phyloP scores from a whole-genome alignment of 176 grass and related monocot species.

The Triticum urartu region DNA sequence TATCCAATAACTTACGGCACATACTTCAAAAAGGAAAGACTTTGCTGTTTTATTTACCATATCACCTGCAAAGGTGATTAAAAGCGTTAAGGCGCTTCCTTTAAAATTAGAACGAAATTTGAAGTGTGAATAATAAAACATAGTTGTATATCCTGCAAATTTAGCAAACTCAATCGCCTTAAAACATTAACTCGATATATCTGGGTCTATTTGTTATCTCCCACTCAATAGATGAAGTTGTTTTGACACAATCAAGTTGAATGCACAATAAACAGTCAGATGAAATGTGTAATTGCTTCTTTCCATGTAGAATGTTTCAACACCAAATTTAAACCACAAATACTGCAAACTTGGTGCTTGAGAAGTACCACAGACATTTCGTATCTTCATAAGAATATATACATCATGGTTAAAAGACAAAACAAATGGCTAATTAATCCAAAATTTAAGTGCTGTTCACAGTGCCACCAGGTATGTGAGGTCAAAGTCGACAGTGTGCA shows the following conservation, averaged over 20 bases:
- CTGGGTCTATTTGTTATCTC: slow-evolving; percentile 17
- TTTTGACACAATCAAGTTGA: slow-evolving; percentile 3
- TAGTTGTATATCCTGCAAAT: not conserved
- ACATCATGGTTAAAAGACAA: not conserved
- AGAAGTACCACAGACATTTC: slow-evolving; percentile 10
- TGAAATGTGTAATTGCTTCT: slow-evolving; percentile 23
- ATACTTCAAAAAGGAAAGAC: slow-evolving; percentile 73
- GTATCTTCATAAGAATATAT: not conserved
- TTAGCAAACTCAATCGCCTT: not conserved
- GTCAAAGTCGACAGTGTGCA: not conserved
- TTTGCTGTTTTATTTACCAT: slow-evolving; percentile 60
- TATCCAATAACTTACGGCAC: slow-evolving; percentile 69
- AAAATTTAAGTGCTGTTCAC: not conserved
- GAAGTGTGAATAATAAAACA: slow-evolving; percentile 1
- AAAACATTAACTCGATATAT: slow-evolving; percentile 7
- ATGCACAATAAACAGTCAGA: slow-evolving; percentile 18
- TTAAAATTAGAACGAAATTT: slow-evolving; percentile 13
- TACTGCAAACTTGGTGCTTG: not conserved
- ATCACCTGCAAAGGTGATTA: slow-evolving; percentile 39
- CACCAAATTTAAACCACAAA: not conserved
- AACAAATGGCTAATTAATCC: not conserved
- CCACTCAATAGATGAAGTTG: slow-evolving; percentile 16
- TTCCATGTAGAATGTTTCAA: slow-evolving; percentile 12
- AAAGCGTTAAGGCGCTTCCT: slow-evolving; percentile 14
- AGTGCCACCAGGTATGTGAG: not conserved